These are phyloP conservation scores for Eucalyptus sp. DNA, from an alignment of 345 rosid genomes.

Conservation along the genomic window DNA sequence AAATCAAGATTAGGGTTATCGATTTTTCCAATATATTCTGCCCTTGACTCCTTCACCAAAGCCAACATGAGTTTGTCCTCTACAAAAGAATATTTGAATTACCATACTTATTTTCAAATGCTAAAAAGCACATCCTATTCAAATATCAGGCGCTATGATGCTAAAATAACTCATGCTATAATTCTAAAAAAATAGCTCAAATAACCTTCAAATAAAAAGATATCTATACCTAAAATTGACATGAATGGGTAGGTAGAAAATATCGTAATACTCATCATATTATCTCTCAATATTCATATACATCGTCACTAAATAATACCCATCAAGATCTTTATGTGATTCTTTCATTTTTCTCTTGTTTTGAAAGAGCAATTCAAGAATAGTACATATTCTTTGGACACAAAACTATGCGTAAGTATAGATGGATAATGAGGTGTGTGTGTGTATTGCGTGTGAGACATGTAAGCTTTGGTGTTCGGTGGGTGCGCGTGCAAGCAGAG, in stretches of 20 bases:
- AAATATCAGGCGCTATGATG: neutral
- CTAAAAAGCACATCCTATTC: neutral
- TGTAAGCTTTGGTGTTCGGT: neutral
- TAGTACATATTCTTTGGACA: neutral
- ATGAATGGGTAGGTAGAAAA: neutral
- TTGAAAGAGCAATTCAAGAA: neutral
- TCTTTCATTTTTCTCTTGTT: neutral
- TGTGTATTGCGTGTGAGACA: neutral
- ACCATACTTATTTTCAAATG: neutral
- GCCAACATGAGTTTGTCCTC: neutral
- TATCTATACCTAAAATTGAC: neutral
- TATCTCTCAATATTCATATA: neutral
- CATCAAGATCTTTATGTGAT: slow-evolving; percentile 20
- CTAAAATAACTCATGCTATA: neutral
- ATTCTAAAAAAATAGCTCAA: neutral
- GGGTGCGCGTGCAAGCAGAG: neutral
- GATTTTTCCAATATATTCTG: neutral
- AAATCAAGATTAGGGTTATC: neutral
- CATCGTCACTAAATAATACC: neutral
- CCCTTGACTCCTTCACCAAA: neutral
- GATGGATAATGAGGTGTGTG: neutral
- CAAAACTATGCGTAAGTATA: neutral
- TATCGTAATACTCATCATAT: neutral
- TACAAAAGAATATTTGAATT: neutral
- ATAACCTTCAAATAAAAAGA: neutral